These are phyloP conservation scores for Cicer chorassanicum DNA, from an alignment of 306 rosid species.

Conservation along the genomic window DNA sequence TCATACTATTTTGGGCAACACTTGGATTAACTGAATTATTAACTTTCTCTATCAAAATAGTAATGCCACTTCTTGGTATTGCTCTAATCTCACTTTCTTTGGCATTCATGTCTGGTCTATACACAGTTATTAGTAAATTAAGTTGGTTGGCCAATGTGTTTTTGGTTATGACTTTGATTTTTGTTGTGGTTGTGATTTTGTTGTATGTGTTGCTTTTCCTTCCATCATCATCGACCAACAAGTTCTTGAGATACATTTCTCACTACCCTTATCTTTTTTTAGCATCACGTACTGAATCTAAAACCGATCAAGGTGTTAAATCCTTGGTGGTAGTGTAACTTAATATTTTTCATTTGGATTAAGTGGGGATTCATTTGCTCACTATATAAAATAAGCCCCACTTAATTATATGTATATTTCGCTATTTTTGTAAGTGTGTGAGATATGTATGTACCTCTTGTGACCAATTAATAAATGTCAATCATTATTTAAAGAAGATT, in stretches of 20 bases:
- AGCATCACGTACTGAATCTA: neutral
- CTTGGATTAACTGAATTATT: conserved; percentile 26
- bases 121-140: conserved; percentile 35
- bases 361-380: too few species aligned
- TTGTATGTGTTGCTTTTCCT: conserved; percentile 7
- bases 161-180: neutral
- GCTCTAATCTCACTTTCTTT: conserved; percentile 38
- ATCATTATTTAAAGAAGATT: too few species aligned
- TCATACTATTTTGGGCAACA: conserved; percentile 48
- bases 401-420: too few species aligned
- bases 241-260: conserved; percentile 6
- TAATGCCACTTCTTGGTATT: conserved; percentile 41
- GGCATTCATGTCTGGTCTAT: conserved; percentile 50
- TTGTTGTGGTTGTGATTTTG: neutral
- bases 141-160: conserved; percentile 37
- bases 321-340: neutral
- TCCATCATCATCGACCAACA: neutral
- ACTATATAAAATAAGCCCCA: too few species aligned
- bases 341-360: too few species aligned
- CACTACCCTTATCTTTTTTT: conserved; percentile 19
- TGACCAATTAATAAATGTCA: too few species aligned
- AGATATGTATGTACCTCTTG: too few species aligned
- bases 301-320: neutral
- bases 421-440: too few species aligned
- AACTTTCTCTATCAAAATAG: neutral